phyloP scores from a whole-genome alignment of 2,329 filamentous ascomycete genomes.

The Trichoderma guizhouense region DNA sequence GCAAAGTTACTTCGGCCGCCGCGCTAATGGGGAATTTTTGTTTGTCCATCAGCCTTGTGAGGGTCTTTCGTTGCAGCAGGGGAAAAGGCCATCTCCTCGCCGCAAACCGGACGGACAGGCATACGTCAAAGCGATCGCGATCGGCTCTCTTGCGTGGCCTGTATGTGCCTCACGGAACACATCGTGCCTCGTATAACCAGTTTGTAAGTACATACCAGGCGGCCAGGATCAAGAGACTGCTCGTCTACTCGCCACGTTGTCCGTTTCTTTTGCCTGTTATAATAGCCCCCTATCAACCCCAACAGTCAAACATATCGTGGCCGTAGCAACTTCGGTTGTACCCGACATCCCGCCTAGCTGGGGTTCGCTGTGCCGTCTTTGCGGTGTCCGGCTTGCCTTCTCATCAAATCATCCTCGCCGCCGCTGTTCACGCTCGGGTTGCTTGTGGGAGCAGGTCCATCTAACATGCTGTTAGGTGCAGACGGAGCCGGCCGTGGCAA shows the following conservation, averaged over 20 bases:
- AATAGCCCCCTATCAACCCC: neutral
- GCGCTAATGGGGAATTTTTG: slow-evolving; percentile 14
- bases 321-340: slow-evolving; percentile 3
- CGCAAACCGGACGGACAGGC: neutral
- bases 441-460: neutral
- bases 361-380: slow-evolving; percentile 4
- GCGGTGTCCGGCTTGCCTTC: neutral
- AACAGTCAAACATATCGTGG: neutral
- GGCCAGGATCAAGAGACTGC: neutral
- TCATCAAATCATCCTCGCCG: neutral
- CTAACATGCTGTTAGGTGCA: neutral
- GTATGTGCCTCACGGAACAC: neutral
- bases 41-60: slow-evolving; percentile 9
- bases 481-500: slow-evolving; percentile 2
- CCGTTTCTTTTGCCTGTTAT: neutral
- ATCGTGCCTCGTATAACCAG: neutral
- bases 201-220: neutral
- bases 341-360: slow-evolving; percentile 7
- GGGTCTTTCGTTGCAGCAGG: neutral
- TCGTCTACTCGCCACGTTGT: neutral
- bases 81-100: neutral
- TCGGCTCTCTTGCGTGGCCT: neutral
- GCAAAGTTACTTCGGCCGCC: slow-evolving; percentile 3
- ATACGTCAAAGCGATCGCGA: neutral
- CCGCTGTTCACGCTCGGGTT: neutral